phyloP scores from a whole-genome alignment of 2,329 filamentous ascomycete genomes.

The Hymenoscyphus albidus region DNA sequence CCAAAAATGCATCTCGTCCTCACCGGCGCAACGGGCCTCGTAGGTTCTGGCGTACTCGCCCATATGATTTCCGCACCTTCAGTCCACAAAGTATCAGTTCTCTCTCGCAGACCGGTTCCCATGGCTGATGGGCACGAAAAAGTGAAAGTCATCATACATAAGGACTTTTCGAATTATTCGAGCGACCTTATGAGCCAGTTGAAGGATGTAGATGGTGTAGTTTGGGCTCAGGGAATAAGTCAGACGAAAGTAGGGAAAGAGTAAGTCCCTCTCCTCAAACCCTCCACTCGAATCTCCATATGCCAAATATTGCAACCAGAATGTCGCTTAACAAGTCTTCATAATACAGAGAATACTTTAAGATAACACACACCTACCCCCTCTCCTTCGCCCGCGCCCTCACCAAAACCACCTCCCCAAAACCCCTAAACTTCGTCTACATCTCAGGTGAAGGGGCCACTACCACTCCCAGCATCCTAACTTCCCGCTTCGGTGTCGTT shows the following conservation, averaged over 20 bases:
- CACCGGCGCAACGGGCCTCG: constrained; percentile 64
- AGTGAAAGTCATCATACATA: constrained; percentile 63
- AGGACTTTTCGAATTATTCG: constrained; percentile 62
- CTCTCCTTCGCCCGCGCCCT: constrained; percentile 62
- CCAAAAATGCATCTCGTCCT: constrained; percentile 59
- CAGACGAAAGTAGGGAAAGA: constrained; percentile 56
- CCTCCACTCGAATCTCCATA: neutral
- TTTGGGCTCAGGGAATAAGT: constrained; percentile 70
- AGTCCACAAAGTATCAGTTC: constrained; percentile 63
- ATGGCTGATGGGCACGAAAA: constrained; percentile 60
- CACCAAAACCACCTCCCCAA: constrained; percentile 40
- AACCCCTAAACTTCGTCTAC: constrained; percentile 66
- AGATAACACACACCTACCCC: constrained; percentile 65
- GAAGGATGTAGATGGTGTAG: constrained; percentile 61
- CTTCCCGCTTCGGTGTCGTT: constrained; percentile 55
- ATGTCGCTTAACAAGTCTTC: neutral
- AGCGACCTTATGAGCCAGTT: constrained; percentile 55
- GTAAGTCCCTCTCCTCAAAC: constrained; percentile 38
- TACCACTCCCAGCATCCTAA: constrained; percentile 50
- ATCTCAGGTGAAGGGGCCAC: constrained; percentile 58
- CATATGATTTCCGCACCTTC: constrained; percentile 51
- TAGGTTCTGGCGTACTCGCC: constrained; percentile 58
- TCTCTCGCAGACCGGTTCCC: constrained; percentile 60
- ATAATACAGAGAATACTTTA: constrained; percentile 52
- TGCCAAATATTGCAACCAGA: neutral